phyloP scores from a whole-genome alignment of 768 basidiomycete species.

The Steccherinum ochraceum region DNA sequence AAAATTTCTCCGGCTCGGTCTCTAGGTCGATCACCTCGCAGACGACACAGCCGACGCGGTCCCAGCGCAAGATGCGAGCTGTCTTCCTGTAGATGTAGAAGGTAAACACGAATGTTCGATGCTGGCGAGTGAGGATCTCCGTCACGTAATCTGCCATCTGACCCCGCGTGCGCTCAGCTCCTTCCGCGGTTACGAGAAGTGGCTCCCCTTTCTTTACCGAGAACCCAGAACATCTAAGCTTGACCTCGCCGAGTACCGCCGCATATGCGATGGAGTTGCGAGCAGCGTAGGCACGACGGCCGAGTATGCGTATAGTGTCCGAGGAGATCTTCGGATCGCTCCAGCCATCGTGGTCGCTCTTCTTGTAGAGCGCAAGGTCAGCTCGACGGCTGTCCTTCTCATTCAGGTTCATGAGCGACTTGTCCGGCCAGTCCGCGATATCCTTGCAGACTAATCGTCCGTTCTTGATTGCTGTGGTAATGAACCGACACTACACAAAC shows the following conservation, averaged over 20 bases:
- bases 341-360: not conserved
- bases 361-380: not conserved
- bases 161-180: not conserved
- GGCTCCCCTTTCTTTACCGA: not conserved
- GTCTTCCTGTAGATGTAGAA: not conserved
- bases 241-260: not conserved
- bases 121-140: slow-evolving; percentile 4
- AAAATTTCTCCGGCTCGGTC: not conserved
- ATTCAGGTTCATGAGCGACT: not conserved
- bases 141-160: slow-evolving; percentile 2
- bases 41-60: not conserved
- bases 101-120: not conserved
- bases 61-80: slow-evolving; percentile 1
- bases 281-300: not conserved
- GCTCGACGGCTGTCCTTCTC: not conserved
- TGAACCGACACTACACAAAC: too few relatives aligned
- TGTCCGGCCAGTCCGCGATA: not conserved
- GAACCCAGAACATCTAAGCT: not conserved
- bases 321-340: not conserved
- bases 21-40: not conserved
- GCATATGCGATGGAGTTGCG: not conserved
- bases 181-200: not conserved
- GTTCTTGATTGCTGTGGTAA: too few relatives aligned
- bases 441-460: not conserved
- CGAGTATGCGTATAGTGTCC: not conserved